Evolutionary conservation across 495 filamentous ascomycete genomes (phyloP).

Genomic region (Arthonia radiata): DNA sequence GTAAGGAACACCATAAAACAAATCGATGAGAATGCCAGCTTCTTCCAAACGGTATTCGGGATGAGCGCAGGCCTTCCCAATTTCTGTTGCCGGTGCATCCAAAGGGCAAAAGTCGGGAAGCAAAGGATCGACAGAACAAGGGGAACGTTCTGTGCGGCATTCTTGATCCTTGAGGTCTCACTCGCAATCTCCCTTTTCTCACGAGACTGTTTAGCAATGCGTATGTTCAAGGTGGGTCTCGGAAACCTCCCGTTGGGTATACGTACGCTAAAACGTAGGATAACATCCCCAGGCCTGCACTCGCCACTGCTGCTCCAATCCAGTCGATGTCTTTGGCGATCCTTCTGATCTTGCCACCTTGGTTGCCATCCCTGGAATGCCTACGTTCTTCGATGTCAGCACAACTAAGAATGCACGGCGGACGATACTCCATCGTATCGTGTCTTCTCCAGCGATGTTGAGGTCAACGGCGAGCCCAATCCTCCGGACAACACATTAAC

Average conservation of each 20-base stretch:
- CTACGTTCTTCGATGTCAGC: no score
- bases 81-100: conserved; percentile 20
- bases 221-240: no score
- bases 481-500: no score
- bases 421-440: no score
- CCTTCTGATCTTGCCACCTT: conserved; percentile 3
- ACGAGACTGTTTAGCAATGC: not conserved
- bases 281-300: conserved; percentile 15
- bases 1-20: conserved; percentile 27
- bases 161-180: conserved; percentile 11
- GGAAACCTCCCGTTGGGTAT: not conserved
- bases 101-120: conserved; percentile 19
- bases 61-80: conserved; percentile 19
- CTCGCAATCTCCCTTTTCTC: conserved; percentile 17
- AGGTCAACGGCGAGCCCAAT: no score
- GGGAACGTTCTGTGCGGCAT: conserved; percentile 13
- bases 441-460: no score
- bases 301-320: conserved; percentile 17
- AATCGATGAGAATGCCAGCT: conserved; percentile 21
- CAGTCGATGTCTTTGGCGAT: conserved; percentile 21
- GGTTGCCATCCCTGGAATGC: no score
- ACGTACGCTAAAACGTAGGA: conserved; percentile 24
- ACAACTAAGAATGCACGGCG: no score
- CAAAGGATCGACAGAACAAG: conserved; percentile 18
- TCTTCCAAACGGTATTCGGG: conserved; percentile 26